Percentiles rank a stretch among this genome's conserved stretches.
Evolutionary conservation across 352 stramenopile species (phyloP).

Genomic region (Phytophthora idaei): DNA sequence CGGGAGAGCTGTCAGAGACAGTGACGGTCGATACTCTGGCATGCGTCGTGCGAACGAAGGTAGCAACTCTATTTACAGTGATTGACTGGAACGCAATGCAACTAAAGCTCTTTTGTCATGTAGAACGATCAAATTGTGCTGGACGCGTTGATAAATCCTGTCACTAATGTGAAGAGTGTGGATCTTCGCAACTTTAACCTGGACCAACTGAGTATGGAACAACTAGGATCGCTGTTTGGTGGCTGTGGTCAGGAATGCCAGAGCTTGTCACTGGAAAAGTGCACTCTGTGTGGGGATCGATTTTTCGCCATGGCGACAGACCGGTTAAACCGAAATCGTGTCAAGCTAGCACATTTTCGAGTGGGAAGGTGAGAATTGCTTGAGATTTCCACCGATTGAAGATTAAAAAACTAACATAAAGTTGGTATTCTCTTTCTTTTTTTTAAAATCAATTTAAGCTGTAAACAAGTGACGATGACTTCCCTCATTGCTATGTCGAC

Average conservation of each 20-base stretch:
- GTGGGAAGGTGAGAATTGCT: slow-evolving; percentile 29
- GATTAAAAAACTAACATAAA: not conserved
- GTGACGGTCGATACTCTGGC: slow-evolving; percentile 1
- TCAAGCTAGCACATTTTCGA: slow-evolving; percentile 34
- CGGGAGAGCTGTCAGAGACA: not conserved
- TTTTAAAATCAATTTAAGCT: slow-evolving; percentile 19
- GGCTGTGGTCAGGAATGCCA: slow-evolving; percentile 29
- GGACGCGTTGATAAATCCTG: slow-evolving; percentile 21
- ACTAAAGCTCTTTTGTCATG: not conserved
- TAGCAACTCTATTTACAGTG: not conserved
- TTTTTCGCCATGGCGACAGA: slow-evolving; percentile 40
- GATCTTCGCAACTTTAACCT: slow-evolving; percentile 38
- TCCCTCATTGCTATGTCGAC: slow-evolving; percentile 55
- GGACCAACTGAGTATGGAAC: slow-evolving; percentile 26
- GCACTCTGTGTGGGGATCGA: slow-evolving; percentile 43
- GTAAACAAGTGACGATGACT: slow-evolving; percentile 61
- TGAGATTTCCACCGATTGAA: not conserved
- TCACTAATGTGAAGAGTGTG: slow-evolving; percentile 30
- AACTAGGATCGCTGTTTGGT: slow-evolving; percentile 41
- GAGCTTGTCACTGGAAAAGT: slow-evolving; percentile 46
- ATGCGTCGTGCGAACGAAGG: slow-evolving; percentile 35
- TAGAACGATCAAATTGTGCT: slow-evolving; percentile 31
- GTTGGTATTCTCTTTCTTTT: not conserved
- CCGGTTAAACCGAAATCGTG: slow-evolving; percentile 25
- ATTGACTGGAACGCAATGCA: not conserved